Base-by-base conservation (phyloP, 2,329 filamentous ascomycete genomes). In the Paecilomyces variotii region DNA sequence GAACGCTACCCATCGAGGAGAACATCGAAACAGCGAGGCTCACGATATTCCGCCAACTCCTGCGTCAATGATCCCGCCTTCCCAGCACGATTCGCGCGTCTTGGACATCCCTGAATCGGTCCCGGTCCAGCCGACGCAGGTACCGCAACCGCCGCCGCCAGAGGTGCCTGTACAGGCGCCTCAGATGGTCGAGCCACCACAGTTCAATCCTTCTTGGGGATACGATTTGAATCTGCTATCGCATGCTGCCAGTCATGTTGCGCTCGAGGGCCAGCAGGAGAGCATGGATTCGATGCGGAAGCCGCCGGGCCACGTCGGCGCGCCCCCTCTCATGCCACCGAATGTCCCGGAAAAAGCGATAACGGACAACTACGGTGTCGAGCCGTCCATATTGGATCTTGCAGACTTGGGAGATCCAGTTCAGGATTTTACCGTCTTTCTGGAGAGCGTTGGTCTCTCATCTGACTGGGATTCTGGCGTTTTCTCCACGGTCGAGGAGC, bases 191-290 rank as follows among this genome's bases (percentile, higher is more conserved):
- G 76, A 76, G 54, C 72, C 75, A 55, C 67, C 75, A n/a, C 74
- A 77, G 51, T 78, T 78, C 62, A 79, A 79, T 66, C 77, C 77
- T 3, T 78, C 76, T 4, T 79, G 77, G 77, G 77, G 77, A n/a
- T 79, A 79, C 62, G 77, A 79, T 58, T 63, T 79, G 58, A 79
- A 79, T 59, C 68, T 79, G 14, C 67, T 79, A 32, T 79, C 77
- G 9, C 77, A 79, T 67, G 77, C 77, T 27, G 77, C 77, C 10
- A 79, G 77, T 58, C 77, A 79, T 71, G 77, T 79, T 45, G 77
- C 77, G 25, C 71, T 78, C 30, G 77, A 78, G 61, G 74, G 75
- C 14, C 76, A 79, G 61, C 74, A 76, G 61, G 74, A 76, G 61
- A 70, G 64, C 57, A 60, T 75, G 54, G 72, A 75, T 58, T 67